Evolutionary conservation across 2,329 filamentous ascomycete genomes (phyloP), one percentile per base, ranked within the genome.

Genomic region (Phoma sp.): DNA sequence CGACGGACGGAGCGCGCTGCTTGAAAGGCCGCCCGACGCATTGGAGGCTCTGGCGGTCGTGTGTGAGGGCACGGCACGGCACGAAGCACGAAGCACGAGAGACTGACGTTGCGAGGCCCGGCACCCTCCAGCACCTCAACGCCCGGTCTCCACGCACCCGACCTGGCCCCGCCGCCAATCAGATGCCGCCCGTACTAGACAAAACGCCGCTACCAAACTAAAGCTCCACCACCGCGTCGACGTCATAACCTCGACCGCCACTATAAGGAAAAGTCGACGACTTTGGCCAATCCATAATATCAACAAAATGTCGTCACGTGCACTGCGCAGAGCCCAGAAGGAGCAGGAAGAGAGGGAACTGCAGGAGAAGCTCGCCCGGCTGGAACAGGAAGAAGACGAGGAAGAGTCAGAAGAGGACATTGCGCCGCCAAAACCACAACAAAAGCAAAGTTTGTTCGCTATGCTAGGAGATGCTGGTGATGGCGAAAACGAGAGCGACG

Each of bases 11-110:
- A 86, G 80, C 89, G 85, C 75, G 90, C 80, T 70, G 85, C 85
- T 81, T 85, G 84, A 62, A 87, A 77, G 65, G 85, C 84, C 77
- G 84, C 88, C 78, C 88, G 88, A 85, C 88, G 88, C 90, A 93
- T 93, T 80, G 80, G 63, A 55, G 58, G 58, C 58, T 52, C 50
- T 45, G 55, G 43, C 40, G 40, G 40, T 13, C 3, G n/a, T 21
- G 24, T 3, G 24, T 25, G n/a, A n/a, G 40, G 51, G 43, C 27
- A 52, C n/a, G 17, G 35, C 27, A 17, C 17, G 17, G 17, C 17
- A 17, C 17, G 17, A 17, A 17, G 17, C 17, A 17, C 17, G 17
- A 17, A 17, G 17, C 17, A 29, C 27, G 35, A 2, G 35, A 4
- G 35, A 21, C 19, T 22, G 32, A n/a, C 15, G 32, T 15, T 10